These are phyloP conservation scores for Linanthus parryae DNA, from an alignment of 148 eudicot species.

Conservation along the genomic window DNA sequence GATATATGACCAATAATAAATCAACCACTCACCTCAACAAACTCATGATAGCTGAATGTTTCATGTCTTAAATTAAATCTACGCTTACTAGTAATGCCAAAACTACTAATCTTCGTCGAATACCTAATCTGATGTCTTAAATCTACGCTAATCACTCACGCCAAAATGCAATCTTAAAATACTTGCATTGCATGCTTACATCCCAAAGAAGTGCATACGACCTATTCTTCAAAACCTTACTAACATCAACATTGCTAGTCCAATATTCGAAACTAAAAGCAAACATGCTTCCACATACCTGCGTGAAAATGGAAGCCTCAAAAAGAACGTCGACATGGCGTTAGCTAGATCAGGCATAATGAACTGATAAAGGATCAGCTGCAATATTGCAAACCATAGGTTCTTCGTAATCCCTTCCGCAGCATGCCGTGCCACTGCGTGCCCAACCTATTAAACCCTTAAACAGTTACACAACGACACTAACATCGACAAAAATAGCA, in stretches of 20 bases:
- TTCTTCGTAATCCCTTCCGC: constrained; percentile 74
- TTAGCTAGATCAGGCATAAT: constrained; percentile 69
- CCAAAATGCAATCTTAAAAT: too few species aligned
- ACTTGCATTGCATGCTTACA: too few species aligned
- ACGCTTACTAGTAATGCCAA: too few species aligned
- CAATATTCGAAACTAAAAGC: not conserved
- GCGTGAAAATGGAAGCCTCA: constrained; percentile 80
- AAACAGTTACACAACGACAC: constrained; percentile 8
- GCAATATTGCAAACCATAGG: constrained; percentile 67
- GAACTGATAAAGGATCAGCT: constrained; percentile 68
- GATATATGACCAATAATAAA: too few species aligned
- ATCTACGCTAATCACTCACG: too few species aligned
- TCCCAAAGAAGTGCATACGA: too few species aligned
- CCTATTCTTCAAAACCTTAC: too few species aligned
- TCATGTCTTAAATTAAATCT: too few species aligned
- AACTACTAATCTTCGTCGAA: too few species aligned
- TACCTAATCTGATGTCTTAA: too few species aligned
- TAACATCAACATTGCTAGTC: not conserved
- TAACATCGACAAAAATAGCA: constrained; percentile 2
- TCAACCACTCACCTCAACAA: too few species aligned
- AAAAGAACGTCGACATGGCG: constrained; percentile 61
- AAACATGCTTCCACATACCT: constrained; percentile 53
- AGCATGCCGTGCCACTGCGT: constrained; percentile 81
- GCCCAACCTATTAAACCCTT: constrained; percentile 59
- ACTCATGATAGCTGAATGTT: too few species aligned